Conservation (phyloP, 1,284 basidiomycete genomes). For the Ustilago tritici region DNA sequence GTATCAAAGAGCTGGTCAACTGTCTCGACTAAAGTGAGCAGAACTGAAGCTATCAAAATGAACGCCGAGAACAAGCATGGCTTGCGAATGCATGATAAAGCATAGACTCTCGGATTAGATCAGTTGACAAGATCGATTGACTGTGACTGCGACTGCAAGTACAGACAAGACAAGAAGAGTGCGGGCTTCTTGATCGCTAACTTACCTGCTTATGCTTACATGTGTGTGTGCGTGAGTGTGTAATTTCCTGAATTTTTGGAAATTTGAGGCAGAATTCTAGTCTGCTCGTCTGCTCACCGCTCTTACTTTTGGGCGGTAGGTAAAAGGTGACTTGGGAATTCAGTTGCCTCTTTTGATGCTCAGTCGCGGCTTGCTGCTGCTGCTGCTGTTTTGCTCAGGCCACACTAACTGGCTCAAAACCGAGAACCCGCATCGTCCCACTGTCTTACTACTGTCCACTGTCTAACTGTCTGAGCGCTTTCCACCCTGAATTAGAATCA, state of each 20-base stretch:
- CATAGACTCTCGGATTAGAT: constrained; percentile 1
- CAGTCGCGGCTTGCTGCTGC: background rate
- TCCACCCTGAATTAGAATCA: background rate
- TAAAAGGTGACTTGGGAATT: background rate
- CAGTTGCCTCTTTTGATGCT: background rate
- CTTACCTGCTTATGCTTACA: background rate
- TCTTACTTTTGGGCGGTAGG: background rate
- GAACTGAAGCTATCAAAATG: background rate
- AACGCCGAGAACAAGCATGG: constrained; percentile 1
- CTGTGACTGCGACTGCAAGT: background rate
- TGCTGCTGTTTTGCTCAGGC: background rate
- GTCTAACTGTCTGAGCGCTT: background rate
- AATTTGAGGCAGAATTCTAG: background rate
- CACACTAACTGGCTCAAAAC: too few species aligned
- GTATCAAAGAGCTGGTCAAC: too few species aligned
- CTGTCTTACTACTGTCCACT: background rate
- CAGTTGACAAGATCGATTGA: constrained; percentile 4
- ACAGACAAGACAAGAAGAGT: too few species aligned
- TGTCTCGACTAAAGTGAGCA: background rate
- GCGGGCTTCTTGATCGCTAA: background rate
- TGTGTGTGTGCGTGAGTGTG: background rate
- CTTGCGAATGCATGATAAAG: background rate
- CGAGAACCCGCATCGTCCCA: too few species aligned
- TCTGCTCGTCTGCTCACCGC: background rate
- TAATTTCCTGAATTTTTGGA: background rate